Evolutionary conservation across 2,329 filamentous ascomycete species (phyloP).

Genomic region (Akanthomyces dipterigenus): DNA sequence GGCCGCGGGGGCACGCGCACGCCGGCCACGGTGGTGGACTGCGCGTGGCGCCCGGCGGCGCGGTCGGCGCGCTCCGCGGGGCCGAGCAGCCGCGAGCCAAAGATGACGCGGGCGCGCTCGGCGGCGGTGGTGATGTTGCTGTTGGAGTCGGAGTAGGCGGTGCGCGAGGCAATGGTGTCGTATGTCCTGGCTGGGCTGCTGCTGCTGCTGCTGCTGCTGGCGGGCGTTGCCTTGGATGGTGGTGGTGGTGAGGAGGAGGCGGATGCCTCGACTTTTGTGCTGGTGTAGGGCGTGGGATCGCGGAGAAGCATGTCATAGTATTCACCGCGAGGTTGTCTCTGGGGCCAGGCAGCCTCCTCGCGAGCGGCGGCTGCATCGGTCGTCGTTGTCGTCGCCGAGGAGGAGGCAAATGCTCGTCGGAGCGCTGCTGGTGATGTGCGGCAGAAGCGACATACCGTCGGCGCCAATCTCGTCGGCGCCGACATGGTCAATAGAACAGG

Average conservation of each 20-base stretch:
- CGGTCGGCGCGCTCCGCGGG: constrained; percentile 62
- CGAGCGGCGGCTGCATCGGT: neutral
- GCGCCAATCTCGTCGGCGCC: neutral
- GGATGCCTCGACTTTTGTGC: neutral
- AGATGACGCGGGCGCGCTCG: constrained; percentile 61
- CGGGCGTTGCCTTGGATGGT: neutral
- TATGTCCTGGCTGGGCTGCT: neutral
- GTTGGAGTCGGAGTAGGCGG: constrained; percentile 5
- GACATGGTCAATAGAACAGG: neutral
- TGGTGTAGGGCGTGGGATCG: constrained; percentile 4
- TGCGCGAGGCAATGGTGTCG: constrained; percentile 5
- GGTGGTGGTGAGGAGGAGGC: neutral
- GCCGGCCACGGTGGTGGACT: constrained; percentile 64
- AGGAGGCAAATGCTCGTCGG: constrained; percentile 1
- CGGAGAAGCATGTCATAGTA: constrained; percentile 12
- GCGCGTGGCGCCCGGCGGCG: constrained; percentile 48
- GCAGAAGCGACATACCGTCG: constrained; percentile 4
- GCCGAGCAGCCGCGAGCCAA: constrained; percentile 71
- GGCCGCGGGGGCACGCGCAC: constrained; percentile 78
- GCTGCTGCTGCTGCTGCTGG: neutral
- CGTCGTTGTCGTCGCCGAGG: neutral
- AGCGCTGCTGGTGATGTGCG: neutral
- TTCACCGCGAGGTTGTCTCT: constrained; percentile 6
- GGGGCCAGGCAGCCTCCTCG: neutral
- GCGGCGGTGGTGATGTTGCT: constrained; percentile 35